Base-by-base conservation (phyloP, 129 eudicot genomes). In the Artemisia tridentata region DNA sequence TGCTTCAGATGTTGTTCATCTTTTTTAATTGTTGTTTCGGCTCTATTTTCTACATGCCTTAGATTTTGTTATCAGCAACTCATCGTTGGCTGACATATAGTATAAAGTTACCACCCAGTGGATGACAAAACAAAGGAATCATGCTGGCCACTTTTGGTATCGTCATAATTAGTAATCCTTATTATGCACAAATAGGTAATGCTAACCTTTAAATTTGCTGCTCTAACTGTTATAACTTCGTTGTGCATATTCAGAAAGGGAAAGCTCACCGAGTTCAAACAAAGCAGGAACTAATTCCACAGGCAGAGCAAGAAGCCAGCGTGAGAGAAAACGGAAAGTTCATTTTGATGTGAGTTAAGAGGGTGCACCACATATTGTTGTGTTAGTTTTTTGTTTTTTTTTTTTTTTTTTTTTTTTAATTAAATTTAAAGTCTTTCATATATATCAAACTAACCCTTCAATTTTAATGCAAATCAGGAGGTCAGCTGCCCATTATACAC, bases 281-380 rank as follows among this genome's bases (percentile, higher is more conserved):
- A 64, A 70, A 67, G 67, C 78, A 61, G 81, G 71, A 45, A 41
- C 74, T 20, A 68, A 73, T n/a, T 61, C 29, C 65, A 46, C 58
- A 38, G 77, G 65, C 15, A 72, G 73, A 68, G 79, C 71, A 65
- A 82, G 90, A 66, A 80, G 86, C 80, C 77, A 76, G 73, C 83
- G 90, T 6, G 76, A 73, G 74, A 69, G 80, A 66, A 85, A 76
- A 63, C 84, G 80, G 9, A 85, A 54, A 73, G 79, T 80, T 71
- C 90, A 79, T 79, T 85, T 85, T 74, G 90, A 85, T 73, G 90
- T 85, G 67, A 85, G 84, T 79, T 62, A 68, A 70, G 6, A 13
- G 23, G 49, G 51, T 77, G n/a, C 72, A 62, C 55, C 18, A 60
- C 38, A 38, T 8, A 8, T 13, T 11, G 2, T 48, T 10, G 3